A percentile compares a stretch with the other conserved stretches of the same genome.
These are phyloP conservation scores for Lablab purpureus DNA, from an alignment of 306 rosid genomes.

Conservation along the genomic window DNA sequence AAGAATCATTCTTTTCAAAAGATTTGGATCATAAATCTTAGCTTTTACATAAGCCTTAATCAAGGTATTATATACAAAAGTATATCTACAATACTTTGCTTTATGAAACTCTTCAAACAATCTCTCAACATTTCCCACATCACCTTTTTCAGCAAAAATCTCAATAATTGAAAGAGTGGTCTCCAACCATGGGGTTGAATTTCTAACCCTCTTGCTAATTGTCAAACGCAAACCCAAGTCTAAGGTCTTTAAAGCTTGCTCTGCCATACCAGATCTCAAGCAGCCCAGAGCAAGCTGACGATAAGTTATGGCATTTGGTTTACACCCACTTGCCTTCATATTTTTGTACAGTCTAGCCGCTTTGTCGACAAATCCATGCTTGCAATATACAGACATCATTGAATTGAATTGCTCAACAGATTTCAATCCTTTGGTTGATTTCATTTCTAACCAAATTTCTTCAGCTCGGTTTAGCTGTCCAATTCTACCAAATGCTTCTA, in stretches of 20 bases:
- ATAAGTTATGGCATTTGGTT: conserved; percentile 86
- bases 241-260: conserved; percentile 75
- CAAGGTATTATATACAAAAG: conserved; percentile 83
- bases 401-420: conserved; percentile 81
- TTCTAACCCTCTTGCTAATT: conserved; percentile 59
- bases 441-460: conserved; percentile 90
- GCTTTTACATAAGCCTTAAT: conserved; percentile 94
- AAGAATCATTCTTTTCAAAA: conserved; percentile 85
- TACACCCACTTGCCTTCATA: conserved; percentile 67
- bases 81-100: conserved; percentile 78
- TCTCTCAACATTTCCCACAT: conserved; percentile 73
- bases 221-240: conserved; percentile 62
- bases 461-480: conserved; percentile 71
- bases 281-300: conserved; percentile 86
- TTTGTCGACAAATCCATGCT: conserved; percentile 70
- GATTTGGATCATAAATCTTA: conserved; percentile 75
- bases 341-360: conserved; percentile 64
- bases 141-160: conserved; percentile 77
- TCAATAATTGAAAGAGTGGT: conserved; percentile 78
- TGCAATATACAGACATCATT: conserved; percentile 76
- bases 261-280: conserved; percentile 73
- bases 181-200: conserved; percentile 92
- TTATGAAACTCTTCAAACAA: conserved; percentile 71
- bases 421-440: conserved; percentile 64
- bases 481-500: conserved; percentile 88